Percentiles rank a stretch among this genome's conserved stretches.
These are phyloP conservation scores for Coniochaeta hoffmannii DNA, from an alignment of 2,329 filamentous ascomycete genomes.

Conservation along the genomic window DNA sequence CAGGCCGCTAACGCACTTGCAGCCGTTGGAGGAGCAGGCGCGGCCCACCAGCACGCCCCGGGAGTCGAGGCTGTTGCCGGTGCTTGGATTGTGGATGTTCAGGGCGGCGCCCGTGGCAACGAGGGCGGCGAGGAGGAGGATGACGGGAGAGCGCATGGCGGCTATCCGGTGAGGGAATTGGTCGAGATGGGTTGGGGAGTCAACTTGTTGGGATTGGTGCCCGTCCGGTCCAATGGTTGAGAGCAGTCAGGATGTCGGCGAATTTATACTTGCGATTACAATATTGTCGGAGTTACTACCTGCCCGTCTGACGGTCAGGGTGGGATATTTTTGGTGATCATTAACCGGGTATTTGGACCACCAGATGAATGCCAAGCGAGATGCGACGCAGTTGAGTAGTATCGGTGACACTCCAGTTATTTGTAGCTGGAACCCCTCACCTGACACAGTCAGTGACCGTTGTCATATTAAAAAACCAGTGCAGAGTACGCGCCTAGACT, in stretches of 20 bases:
- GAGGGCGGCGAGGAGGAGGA: background rate
- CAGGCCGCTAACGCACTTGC: conserved; percentile 15
- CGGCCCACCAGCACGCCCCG: conserved; percentile 4
- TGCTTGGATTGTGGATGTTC: background rate
- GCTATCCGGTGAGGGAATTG: background rate
- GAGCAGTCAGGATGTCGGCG: too few species aligned
- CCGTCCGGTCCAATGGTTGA: too few species aligned
- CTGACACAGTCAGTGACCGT: too few species aligned
- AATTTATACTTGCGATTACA: background rate
- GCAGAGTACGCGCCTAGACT: too few species aligned
- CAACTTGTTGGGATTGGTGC: too few species aligned
- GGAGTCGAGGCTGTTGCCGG: background rate
- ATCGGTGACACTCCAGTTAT: background rate
- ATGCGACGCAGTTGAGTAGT: background rate
- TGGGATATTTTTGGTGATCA: background rate
- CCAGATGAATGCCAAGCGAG: background rate
- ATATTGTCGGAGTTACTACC: background rate
- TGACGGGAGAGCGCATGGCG: background rate
- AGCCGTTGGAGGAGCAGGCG: conserved; percentile 15
- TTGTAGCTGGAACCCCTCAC: background rate
- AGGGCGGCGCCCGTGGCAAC: background rate
- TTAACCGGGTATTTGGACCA: background rate
- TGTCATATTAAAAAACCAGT: too few species aligned
- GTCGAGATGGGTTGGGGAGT: background rate
- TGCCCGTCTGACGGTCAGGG: background rate